A percentile compares a stretch with the other conserved stretches of the same genome.
These are phyloP conservation scores for Aspergillus panamensis DNA, from an alignment of 495 filamentous ascomycete genomes.

Conservation along the genomic window DNA sequence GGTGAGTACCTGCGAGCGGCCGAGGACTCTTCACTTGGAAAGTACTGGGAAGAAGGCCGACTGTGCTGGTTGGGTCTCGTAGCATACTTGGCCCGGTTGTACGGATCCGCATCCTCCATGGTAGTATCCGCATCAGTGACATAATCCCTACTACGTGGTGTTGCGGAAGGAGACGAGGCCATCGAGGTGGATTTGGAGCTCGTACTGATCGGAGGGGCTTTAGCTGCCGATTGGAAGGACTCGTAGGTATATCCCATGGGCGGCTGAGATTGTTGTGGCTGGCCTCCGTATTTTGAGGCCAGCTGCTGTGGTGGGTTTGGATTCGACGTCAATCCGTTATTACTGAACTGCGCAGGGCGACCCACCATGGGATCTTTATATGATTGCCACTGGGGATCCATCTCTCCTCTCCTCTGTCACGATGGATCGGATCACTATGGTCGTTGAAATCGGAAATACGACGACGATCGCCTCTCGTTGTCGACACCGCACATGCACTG, in stretches of 20 bases:
- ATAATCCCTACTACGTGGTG: constrained; percentile 65
- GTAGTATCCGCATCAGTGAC: constrained; percentile 72
- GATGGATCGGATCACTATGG: constrained; percentile 6
- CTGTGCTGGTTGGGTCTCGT: constrained; percentile 65
- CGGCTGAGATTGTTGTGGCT: constrained; percentile 54
- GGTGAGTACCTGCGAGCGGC: constrained; percentile 92
- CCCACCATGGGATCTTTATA: constrained; percentile 48
- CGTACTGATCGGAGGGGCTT: constrained; percentile 48
- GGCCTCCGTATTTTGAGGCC: constrained; percentile 41
- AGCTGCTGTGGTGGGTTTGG: constrained; percentile 33
- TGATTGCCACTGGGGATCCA: constrained; percentile 54
- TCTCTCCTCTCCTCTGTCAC: constrained; percentile 22
- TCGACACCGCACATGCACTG: constrained; percentile 34
- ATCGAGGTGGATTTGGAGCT: constrained; percentile 53
- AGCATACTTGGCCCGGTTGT: constrained; percentile 74
- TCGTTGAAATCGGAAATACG: constrained; percentile 12
- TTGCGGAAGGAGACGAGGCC: constrained; percentile 61
- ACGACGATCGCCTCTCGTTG: constrained; percentile 23
- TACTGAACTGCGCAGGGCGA: constrained; percentile 42
- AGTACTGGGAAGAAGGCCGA: constrained; percentile 59
- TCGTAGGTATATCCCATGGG: constrained; percentile 72
- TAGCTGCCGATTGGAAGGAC: constrained; percentile 57
- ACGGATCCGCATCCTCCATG: constrained; percentile 91
- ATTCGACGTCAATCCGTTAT: constrained; percentile 36
- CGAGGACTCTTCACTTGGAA: constrained; percentile 70